Conservation (phyloP, 352 stramenopile species). For the Aphanomyces invadans region DNA sequence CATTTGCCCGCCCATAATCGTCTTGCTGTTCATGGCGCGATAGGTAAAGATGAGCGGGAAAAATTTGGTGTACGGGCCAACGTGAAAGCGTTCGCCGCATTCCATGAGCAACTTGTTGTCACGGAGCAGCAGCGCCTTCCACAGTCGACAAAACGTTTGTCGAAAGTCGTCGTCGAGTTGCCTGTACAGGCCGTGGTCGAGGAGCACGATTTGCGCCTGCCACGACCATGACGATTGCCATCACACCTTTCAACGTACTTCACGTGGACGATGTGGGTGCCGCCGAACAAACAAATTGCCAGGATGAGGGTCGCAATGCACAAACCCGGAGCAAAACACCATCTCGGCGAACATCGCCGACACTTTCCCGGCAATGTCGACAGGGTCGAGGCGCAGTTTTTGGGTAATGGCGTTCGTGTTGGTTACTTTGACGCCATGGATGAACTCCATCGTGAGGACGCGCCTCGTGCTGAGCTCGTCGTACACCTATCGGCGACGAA, state of each 20-base stretch:
- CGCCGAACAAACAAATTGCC: conserved; percentile 88
- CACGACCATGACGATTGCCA: conserved; percentile 23
- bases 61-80: conserved; percentile 53
- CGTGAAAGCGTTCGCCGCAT: conserved; percentile 45
- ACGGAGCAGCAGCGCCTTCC: conserved; percentile 90
- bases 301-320: conserved; percentile 95
- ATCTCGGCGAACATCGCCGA: conserved; percentile 92
- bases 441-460: conserved; percentile 97
- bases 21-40: conserved; percentile 54
- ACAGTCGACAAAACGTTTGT: conserved; percentile 91
- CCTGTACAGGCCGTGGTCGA: conserved; percentile 97
- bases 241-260: conserved; percentile 34
- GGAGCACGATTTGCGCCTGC: conserved; percentile 90
- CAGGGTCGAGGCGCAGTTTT: conserved; percentile 63
- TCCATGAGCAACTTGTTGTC: conserved; percentile 69
- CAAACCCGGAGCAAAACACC: conserved; percentile 92
- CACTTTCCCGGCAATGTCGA: conserved; percentile 78
- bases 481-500: conserved; percentile 34
- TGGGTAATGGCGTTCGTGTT: conserved; percentile 74
- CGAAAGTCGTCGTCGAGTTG: conserved; percentile 91
- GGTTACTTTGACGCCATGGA: conserved; percentile 91
- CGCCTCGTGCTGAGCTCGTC: conserved; percentile 79
- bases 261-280: conserved; percentile 28
- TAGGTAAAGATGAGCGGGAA: conserved; percentile 86
- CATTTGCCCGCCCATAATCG: conserved; percentile 55